A percentile compares a stretch with the other conserved stretches of the same genome.
phyloP scores from a whole-genome alignment of 768 basidiomycete genomes.

The Phlebiopsis flavidoalba region DNA sequence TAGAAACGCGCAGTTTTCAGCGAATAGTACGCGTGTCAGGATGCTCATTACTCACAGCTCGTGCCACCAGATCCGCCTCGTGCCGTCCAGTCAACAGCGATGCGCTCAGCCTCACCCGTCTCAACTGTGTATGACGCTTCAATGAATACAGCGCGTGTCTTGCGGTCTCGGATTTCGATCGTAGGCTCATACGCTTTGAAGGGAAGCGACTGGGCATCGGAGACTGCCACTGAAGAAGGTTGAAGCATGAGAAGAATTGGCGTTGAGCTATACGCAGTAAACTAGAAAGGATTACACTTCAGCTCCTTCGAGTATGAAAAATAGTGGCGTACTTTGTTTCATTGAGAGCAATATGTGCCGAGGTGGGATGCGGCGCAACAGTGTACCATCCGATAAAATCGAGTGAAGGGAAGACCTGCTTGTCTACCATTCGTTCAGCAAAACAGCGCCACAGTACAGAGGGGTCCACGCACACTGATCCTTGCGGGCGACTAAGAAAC shows the following conservation, averaged over 20 bases:
- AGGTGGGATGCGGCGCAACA: conserved; percentile 67
- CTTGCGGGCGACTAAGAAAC: conserved; percentile 73
- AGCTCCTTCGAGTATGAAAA: neutral
- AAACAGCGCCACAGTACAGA: no score
- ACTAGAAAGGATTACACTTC: conserved; percentile 39
- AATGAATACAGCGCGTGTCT: conserved; percentile 73
- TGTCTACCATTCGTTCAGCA: conserved; percentile 51
- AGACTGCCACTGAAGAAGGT: conserved; percentile 43
- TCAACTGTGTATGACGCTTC: conserved; percentile 87
- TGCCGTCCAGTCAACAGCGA: conserved; percentile 95
- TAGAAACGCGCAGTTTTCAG: conserved; percentile 24
- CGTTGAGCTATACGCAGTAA: conserved; percentile 79
- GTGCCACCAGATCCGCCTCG: conserved; percentile 80
- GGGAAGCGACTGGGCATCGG: conserved; percentile 74
- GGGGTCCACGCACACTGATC: conserved; percentile 70
- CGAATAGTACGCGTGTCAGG: neutral
- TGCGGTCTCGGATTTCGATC: conserved; percentile 77
- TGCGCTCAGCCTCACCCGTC: conserved; percentile 97
- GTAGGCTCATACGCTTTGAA: conserved; percentile 93
- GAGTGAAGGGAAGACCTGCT: conserved; percentile 95
- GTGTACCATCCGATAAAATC: conserved; percentile 99
- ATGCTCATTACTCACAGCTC: conserved; percentile 49
- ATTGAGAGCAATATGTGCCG: conserved; percentile 77
- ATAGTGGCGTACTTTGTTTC: conserved; percentile 59
- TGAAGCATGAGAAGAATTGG: conserved; percentile 81